These are phyloP conservation scores for Davidsoniella australis DNA, from an alignment of 2,329 filamentous ascomycete species.

Conservation along the genomic window DNA sequence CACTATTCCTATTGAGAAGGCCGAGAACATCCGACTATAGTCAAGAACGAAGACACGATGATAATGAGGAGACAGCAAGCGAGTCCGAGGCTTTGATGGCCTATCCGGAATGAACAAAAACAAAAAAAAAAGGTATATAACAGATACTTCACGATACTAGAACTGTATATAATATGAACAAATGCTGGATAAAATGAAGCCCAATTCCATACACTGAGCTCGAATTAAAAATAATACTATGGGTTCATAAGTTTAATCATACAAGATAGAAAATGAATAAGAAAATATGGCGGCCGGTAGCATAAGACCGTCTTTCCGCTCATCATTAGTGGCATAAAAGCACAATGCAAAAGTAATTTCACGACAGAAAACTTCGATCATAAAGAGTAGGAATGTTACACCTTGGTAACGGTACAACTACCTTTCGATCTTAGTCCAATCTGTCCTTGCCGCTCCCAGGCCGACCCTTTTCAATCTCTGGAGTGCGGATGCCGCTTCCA, in stretches of 20 bases:
- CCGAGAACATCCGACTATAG: slow-evolving; percentile 16
- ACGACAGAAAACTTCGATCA: too few relatives aligned
- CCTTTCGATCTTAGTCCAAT: slow-evolving; percentile 8
- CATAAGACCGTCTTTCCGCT: too few relatives aligned
- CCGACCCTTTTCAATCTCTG: slow-evolving; percentile 12
- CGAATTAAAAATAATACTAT: slow-evolving; percentile 7
- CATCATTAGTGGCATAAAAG: too few relatives aligned
- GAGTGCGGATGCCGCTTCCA: slow-evolving; percentile 10
- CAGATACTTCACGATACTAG: neutral
- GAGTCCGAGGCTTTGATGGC: neutral
- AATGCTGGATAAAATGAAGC: neutral
- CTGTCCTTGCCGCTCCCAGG: slow-evolving; percentile 11
- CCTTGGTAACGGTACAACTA: neutral
- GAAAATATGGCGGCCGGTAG: too few relatives aligned
- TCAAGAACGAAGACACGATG: slow-evolving; percentile 13
- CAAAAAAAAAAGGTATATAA: neutral
- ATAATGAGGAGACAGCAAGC: neutral
- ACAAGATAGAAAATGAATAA: too few relatives aligned
- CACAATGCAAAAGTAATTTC: neutral
- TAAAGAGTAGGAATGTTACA: neutral
- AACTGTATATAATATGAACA: neutral
- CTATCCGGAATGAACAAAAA: neutral
- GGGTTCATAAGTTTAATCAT: neutral
- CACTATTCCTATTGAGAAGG: slow-evolving; percentile 19
- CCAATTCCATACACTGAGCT: neutral